Percentiles rank a stretch among this genome's conserved stretches.
These are phyloP conservation scores for Aspergillus wentii DNA, from an alignment of 495 filamentous ascomycete species.

Conservation along the genomic window DNA sequence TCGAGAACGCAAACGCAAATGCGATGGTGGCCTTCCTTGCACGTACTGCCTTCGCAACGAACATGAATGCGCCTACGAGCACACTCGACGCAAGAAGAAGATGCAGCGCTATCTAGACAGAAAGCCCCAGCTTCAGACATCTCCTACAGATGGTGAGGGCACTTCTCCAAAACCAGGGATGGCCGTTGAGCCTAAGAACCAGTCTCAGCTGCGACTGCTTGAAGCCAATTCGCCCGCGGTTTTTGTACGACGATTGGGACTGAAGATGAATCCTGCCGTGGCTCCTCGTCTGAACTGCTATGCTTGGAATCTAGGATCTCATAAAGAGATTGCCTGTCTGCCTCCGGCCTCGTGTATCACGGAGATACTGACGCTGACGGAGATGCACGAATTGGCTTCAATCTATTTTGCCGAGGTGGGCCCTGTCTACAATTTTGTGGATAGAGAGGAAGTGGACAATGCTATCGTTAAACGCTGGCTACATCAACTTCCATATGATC, in stretches of 20 bases:
- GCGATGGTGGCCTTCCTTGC: constrained; percentile 30
- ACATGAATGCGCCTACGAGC: constrained; percentile 27
- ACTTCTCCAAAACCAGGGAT: too few species aligned
- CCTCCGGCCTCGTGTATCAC: constrained; percentile 4
- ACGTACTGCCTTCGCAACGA: constrained; percentile 25
- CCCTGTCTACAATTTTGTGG: constrained; percentile 31
- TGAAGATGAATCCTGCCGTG: constrained; percentile 22
- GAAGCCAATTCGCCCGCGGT: constrained; percentile 32
- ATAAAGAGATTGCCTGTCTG: constrained; percentile 12
- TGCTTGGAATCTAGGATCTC: constrained; percentile 33
- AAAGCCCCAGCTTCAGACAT: not conserved
- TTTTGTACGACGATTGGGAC: constrained; percentile 26
- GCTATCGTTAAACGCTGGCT: constrained; percentile 11
- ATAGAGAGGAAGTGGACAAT: constrained; percentile 10
- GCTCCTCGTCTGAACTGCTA: constrained; percentile 31
- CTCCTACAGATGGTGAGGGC: constrained; percentile 6
- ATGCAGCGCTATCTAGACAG: not conserved
- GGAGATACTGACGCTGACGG: constrained; percentile 11
- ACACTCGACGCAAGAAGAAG: constrained; percentile 5
- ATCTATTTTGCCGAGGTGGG: constrained; percentile 30
- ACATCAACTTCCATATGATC: constrained; percentile 1
- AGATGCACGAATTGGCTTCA: constrained; percentile 12
- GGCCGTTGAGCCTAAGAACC: too few species aligned
- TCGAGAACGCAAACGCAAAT: constrained; percentile 33
- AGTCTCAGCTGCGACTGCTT: constrained; percentile 22